phyloP scores from a whole-genome alignment of 1,284 basidiomycete species.

The Trichosporon coremiiforme region DNA sequence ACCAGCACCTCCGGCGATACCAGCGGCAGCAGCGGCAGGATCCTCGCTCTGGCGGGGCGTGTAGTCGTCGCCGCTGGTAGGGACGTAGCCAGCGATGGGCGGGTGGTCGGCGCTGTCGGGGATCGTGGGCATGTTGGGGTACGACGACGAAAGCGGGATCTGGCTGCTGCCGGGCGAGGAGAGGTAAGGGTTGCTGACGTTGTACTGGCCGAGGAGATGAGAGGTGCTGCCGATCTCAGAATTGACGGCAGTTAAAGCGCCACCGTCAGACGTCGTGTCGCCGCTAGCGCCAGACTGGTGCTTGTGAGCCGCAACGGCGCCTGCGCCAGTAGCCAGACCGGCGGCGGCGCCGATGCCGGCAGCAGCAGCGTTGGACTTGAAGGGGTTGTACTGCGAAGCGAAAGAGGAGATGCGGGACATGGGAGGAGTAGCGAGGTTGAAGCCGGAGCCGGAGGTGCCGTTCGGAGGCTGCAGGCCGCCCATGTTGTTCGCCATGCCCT shows the following conservation, averaged over 20 bases:
- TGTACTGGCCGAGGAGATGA: constrained; percentile 14
- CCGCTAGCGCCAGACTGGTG: constrained; percentile 9
- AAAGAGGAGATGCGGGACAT: constrained; percentile 11
- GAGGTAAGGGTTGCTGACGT: constrained; percentile 16
- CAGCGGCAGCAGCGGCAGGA: neutral
- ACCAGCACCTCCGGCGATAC: neutral
- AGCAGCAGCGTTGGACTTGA: constrained; percentile 10
- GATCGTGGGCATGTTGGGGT: constrained; percentile 10
- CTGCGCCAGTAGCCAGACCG: neutral
- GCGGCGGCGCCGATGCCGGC: constrained; percentile 6
- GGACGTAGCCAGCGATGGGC: constrained; percentile 8
- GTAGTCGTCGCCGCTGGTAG: constrained; percentile 15
- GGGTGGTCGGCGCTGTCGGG: neutral
- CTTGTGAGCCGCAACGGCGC: constrained; percentile 5
- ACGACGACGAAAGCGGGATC: neutral
- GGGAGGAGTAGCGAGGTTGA: constrained; percentile 14
- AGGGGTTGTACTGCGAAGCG: constrained; percentile 16
- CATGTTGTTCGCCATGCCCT: constrained; percentile 17
- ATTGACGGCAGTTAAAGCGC: constrained; percentile 1
- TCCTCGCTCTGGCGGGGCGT: constrained; percentile 12
- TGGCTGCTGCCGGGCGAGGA: neutral
- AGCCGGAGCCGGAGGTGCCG: constrained; percentile 1
- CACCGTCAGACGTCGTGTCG: constrained; percentile 1
- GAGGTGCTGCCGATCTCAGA: constrained; percentile 12
- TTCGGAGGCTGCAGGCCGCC: constrained; percentile 9